Evolutionary conservation across 306 rosid genomes (phyloP).

Genomic region (Luffa aegyptiaca): DNA sequence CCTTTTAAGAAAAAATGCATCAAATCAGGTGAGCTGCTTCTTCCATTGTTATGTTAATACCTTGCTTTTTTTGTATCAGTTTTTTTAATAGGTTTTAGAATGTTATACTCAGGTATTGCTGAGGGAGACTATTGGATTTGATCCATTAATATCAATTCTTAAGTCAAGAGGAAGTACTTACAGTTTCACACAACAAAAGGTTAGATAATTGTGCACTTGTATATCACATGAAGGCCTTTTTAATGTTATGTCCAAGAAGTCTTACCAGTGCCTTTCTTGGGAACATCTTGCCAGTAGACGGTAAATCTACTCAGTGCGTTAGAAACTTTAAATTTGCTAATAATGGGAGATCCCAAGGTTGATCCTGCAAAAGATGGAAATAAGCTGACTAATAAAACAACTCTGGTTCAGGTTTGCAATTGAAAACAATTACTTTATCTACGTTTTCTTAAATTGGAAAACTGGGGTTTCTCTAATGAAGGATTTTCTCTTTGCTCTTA

Average conservation of each 20-base stretch:
- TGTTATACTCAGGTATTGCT: conserved; percentile 48
- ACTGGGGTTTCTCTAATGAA: conserved; percentile 19
- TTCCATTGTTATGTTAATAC: conserved; percentile 3
- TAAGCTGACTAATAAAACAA: conserved; percentile 59
- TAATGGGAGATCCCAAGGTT: conserved; percentile 60
- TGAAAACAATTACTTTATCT: conserved; percentile 4
- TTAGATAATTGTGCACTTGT: conserved; percentile 38
- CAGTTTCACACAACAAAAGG: conserved; percentile 90
- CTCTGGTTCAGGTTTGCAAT: conserved; percentile 68
- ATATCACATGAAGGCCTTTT: conserved; percentile 7
- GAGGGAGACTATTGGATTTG: conserved; percentile 85
- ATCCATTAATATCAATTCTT: conserved; percentile 64
- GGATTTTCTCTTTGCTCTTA: conserved; percentile 19
- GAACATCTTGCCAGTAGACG: conserved; percentile 80
- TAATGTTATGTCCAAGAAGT: conserved; percentile 3
- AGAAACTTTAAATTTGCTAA: conserved; percentile 68
- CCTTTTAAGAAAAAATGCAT: conserved; percentile 55
- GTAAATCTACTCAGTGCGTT: conserved; percentile 76
- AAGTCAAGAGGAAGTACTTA: conserved; percentile 64
- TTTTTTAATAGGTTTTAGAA: conserved; percentile 15
- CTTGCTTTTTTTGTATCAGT: neutral
- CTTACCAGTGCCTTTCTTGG: conserved; percentile 31
- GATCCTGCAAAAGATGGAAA: conserved; percentile 71
- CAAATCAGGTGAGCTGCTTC: conserved; percentile 71
- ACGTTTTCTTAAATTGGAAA: conserved; percentile 8